Percentiles rank a stretch among this genome's conserved stretches.
Conservation (phyloP, 371 early-diverging fungal species). For the Coemansia sp. region DNA sequence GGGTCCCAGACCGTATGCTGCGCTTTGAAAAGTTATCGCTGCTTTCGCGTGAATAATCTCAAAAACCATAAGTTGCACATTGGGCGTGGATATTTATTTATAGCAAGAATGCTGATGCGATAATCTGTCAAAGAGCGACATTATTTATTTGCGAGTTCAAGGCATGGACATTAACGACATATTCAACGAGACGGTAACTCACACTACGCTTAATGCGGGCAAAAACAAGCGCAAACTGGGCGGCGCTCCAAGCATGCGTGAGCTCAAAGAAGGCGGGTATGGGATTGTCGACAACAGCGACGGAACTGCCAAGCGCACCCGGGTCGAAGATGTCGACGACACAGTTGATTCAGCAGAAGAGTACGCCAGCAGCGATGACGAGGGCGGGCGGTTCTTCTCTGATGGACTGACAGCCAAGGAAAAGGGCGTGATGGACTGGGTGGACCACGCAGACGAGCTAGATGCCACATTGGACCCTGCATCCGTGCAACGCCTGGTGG, state of each 20-base stretch:
- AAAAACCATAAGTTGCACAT: no score
- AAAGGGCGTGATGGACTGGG: conserved; percentile 73
- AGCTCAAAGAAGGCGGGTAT: conserved; percentile 41
- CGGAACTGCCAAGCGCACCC: conserved; percentile 9
- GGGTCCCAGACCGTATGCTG: no score
- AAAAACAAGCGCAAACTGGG: conserved; percentile 32
- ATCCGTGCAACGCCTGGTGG: conserved; percentile 68
- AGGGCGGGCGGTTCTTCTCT: conserved; percentile 80
- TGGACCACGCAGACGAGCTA: conserved; percentile 80
- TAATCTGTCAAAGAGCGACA: no score
- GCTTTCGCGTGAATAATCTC: no score
- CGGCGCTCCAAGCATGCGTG: conserved; percentile 30
- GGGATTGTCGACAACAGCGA: conserved; percentile 4
- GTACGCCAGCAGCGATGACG: conserved; percentile 57
- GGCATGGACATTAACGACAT: conserved; percentile 46
- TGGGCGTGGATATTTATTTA: no score
- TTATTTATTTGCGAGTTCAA: no score
- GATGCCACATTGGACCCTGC: conserved; percentile 53
- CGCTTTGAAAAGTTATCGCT: no score
- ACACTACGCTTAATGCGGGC: conserved; percentile 20
- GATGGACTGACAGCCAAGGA: conserved; percentile 81
- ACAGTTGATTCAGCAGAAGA: background rate
- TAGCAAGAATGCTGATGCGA: background rate
- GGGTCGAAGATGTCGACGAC: background rate
- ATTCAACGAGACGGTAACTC: conserved; percentile 35